Evolutionary conservation across 257 asterid genomes (phyloP).

Genomic region (Jasminum sambac): DNA sequence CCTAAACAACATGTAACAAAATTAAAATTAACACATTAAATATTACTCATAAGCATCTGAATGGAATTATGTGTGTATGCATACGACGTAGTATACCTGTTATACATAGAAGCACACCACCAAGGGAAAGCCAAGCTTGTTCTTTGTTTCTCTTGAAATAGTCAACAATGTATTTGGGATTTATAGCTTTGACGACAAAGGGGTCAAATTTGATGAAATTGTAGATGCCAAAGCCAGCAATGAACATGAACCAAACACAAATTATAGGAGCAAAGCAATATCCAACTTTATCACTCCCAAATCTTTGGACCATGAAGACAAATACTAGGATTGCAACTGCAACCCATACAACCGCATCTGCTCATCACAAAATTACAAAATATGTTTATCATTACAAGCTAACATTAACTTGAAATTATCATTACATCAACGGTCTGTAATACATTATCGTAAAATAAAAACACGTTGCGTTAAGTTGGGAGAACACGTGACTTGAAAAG

Average conservation of each 20-base stretch:
- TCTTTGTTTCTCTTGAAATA: slow-evolving; percentile 50
- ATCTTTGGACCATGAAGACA: background rate
- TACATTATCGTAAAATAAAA: no score
- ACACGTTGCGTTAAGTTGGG: no score
- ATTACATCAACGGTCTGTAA: no score
- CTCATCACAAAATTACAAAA: background rate
- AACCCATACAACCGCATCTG: background rate
- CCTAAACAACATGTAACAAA: no score
- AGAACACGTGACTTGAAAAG: background rate
- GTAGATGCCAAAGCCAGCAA: slow-evolving; percentile 31
- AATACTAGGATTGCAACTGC: background rate
- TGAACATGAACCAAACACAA: slow-evolving; percentile 34
- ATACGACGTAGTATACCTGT: background rate
- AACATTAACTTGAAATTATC: no score
- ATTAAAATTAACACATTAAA: no score
- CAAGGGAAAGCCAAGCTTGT: slow-evolving; percentile 29
- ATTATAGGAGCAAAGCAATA: slow-evolving; percentile 37
- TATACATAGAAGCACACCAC: slow-evolving; percentile 32
- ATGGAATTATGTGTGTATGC: no score
- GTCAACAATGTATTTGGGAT: background rate
- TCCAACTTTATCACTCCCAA: background rate
- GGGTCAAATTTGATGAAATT: slow-evolving; percentile 29
- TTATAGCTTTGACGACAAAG: background rate
- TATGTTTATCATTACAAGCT: no score
- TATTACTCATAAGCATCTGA: no score